Percentiles rank a stretch among this genome's conserved stretches.
These are phyloP conservation scores for California macrophylla DNA, from an alignment of 441 rosid species.

Conservation along the genomic window DNA sequence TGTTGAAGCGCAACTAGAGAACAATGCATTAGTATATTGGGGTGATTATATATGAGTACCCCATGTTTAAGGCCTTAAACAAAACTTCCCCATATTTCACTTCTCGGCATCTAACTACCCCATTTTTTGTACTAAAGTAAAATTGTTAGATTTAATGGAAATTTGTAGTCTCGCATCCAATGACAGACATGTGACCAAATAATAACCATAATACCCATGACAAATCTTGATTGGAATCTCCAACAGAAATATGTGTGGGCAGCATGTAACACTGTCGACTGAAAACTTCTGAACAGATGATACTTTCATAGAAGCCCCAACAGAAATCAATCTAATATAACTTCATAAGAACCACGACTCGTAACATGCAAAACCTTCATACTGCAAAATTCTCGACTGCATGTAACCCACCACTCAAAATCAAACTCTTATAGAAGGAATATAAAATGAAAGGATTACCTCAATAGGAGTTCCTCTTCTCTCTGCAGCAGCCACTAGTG, in stretches of 20 bases:
- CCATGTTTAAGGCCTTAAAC: background rate
- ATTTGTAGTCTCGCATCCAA: background rate
- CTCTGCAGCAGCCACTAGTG: conserved; percentile 97
- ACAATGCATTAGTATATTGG: background rate
- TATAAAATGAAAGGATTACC: conserved; percentile 31
- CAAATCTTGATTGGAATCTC: background rate
- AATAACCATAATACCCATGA: background rate
- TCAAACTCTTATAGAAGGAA: conserved; percentile 7
- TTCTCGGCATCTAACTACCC: background rate
- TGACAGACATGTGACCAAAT: background rate
- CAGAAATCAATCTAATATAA: background rate
- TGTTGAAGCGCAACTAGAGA: background rate
- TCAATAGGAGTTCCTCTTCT: conserved; percentile 83
- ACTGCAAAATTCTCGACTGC: background rate
- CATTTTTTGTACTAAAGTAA: background rate
- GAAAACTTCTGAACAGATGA: background rate
- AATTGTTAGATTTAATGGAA: background rate
- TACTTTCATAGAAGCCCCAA: background rate
- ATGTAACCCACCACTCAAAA: background rate
- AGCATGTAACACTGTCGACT: background rate
- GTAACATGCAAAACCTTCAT: background rate
- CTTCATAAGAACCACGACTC: background rate
- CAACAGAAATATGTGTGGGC: background rate
- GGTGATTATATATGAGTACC: background rate
- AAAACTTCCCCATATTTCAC: background rate